A percentile compares a stretch with the other conserved stretches of the same genome.
Conservation (phyloP, 164 flowering plant species). For the Chloranthus sessilifolius region DNA sequence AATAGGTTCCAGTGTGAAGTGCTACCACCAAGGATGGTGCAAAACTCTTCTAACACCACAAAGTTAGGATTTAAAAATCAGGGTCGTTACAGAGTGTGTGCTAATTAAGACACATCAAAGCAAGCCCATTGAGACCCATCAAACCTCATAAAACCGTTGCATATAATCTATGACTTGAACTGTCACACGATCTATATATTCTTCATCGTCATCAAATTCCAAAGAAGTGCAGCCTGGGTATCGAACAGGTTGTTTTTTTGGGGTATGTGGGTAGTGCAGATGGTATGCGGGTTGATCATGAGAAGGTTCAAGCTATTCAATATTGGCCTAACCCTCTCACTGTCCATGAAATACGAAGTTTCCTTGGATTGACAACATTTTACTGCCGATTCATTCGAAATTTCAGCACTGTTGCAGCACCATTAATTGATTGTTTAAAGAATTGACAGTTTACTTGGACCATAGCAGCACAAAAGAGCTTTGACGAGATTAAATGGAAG, state of each 20-base stretch:
- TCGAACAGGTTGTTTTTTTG: not conserved
- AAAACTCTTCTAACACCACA: no score
- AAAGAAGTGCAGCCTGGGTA: no score
- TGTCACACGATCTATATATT: no score
- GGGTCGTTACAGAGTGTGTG: no score
- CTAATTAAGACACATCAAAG: no score
- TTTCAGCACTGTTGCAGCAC: slow-evolving; percentile 5
- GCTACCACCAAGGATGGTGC: no score
- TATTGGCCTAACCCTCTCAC: slow-evolving; percentile 1
- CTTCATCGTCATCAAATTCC: no score
- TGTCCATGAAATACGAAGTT: not conserved
- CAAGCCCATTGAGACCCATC: no score
- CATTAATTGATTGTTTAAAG: not conserved
- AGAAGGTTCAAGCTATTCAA: slow-evolving; percentile 3
- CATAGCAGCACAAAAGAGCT: not conserved
- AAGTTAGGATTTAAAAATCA: no score
- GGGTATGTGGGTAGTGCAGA: not conserved
- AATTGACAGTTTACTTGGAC: not conserved
- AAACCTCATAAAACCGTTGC: no score
- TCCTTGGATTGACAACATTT: slow-evolving; percentile 9
- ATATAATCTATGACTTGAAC: no score
- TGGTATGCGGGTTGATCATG: slow-evolving; percentile 6
- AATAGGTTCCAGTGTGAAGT: no score
- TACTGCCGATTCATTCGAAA: slow-evolving; percentile 3
- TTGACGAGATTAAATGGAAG: not conserved